These are phyloP conservation scores for Pestalotiopsis sp. DNA, from an alignment of 2,329 filamentous ascomycete genomes.

Conservation along the genomic window DNA sequence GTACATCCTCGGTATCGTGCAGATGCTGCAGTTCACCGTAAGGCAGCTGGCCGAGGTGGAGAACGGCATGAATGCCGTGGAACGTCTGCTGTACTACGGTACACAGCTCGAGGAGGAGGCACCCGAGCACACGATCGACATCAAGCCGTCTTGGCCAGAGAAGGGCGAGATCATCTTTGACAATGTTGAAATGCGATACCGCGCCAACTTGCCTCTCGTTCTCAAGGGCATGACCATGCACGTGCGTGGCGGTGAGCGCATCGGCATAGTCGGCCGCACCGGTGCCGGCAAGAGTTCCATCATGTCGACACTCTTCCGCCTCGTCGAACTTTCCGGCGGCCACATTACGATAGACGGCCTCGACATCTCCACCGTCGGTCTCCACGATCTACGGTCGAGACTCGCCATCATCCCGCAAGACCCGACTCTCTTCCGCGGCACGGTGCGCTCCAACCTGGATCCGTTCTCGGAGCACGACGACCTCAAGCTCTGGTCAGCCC, in stretches of 20 bases:
- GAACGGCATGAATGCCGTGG: constrained; percentile 97
- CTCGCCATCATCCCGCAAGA: constrained; percentile 85
- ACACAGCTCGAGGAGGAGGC: constrained; percentile 87
- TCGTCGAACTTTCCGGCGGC: constrained; percentile 66
- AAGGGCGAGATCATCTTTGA: constrained; percentile 79
- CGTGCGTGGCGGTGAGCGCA: constrained; percentile 73
- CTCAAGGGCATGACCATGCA: constrained; percentile 72
- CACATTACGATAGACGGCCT: constrained; percentile 67
- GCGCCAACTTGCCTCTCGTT: constrained; percentile 70
- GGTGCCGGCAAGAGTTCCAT: constrained; percentile 84
- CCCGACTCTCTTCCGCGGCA: constrained; percentile 80
- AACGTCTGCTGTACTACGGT: constrained; percentile 89
- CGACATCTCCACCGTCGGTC: constrained; percentile 72
- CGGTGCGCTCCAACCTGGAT: constrained; percentile 77
- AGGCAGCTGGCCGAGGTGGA: constrained; percentile 93
- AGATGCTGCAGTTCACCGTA: constrained; percentile 95
- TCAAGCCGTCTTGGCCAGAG: constrained; percentile 80
- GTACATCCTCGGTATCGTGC: constrained; percentile 90
- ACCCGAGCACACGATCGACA: constrained; percentile 73
- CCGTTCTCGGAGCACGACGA: constrained; percentile 80
- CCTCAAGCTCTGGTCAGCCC: constrained; percentile 74
- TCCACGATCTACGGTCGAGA: constrained; percentile 74
- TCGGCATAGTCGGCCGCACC: constrained; percentile 80
- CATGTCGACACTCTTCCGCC: constrained; percentile 80
- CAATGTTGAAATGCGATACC: constrained; percentile 78